Base-by-base conservation (phyloP, 108 stramenopile species). In the Cyclotella choctawhatcheeana region DNA sequence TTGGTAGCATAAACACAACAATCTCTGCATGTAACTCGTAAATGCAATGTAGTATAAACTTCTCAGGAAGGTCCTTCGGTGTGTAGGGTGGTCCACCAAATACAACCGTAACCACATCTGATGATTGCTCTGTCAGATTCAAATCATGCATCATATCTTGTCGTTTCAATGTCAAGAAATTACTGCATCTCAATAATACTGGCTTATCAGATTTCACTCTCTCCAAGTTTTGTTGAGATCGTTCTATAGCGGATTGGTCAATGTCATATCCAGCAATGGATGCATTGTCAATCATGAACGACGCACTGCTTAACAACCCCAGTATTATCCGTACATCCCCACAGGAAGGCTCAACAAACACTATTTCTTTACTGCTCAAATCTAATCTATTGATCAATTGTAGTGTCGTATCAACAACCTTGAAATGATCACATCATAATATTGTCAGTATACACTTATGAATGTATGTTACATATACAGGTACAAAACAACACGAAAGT, bases 271-370 rank as follows among this genome's bases (percentile, higher is more conserved):
- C 75, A 30, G 70, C 32, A 25, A 69, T 40, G 0, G 26, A 13
- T 21, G 16, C 31, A 30, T 10, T 16, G 25, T 60, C 44, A 14
- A 51, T 8, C 16, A 22, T 12, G 33, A 32, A 22, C 14, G 45
- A 26, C 18, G 31, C 12, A 6, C 10, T 43, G 30, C 33, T 27
- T 18, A 74, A 40, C 10, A 76, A 59, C 26, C 64, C 59, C 14
- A 34, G 21, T 29, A 76, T 62, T 26, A 76, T 51, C 35, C 75
- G 20, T 5, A 67, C 75, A 64, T 76, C 75, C 1, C 75, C 75
- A 35, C 75, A 76, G 30, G 67, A 69, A n/a, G 75, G 75, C 29
- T 76, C 75, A 33, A 76, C 3, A 47, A 76, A 64, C 3, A 62
- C 62, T 44, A 69, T 8, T 26, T 51, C 1, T 20, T 24, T 32